Base-by-base conservation (phyloP, 352 stramenopile species). In the Phytophthora crassamura region DNA sequence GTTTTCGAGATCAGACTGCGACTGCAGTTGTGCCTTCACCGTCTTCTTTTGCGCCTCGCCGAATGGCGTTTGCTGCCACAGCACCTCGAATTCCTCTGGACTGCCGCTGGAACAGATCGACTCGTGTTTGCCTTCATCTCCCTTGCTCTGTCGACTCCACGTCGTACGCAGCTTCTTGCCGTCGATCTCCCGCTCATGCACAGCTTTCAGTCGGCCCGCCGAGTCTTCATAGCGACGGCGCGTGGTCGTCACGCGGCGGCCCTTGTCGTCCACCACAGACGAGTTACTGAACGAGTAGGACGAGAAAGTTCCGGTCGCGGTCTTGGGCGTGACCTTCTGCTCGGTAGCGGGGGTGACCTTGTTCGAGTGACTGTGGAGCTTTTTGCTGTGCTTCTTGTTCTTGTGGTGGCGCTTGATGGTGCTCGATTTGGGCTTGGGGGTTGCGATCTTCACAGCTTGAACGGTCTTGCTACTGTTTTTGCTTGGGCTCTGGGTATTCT, bases 51-150 rank as follows among this genome's bases (percentile, higher is more conserved):
- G 72, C 7, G 67, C 77, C 53, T 84, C 56, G 7, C 69, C 75
- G 36, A 91, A 91, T 12, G 75, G 70, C 36, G 83, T 89, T 41
- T 83, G 45, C 25, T 67, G 59, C 80, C 82, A 91, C 40, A 83
- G 22, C 28, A 65, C 55, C 52, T 91, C 83, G 59, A 91, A 91
- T 36, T 86, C 83, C 0, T 87, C 79, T 2, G 69, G 36, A 10
- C 50, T 73, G 34, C 78, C 69, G 12, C 68, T 69, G 11, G 75
- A 82, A 59, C 74, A 85, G 11, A 82, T 45, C 8, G 69, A 72
- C 48, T 83, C 46, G 67, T 87, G 74, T 16, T 77, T 54, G 11
- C 77, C 80, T n/a, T 79, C 32, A 53, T 88, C 82, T 16, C 83
- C 56, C 46, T 75, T 76, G 66, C 18, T 54, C 56, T 75, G 40